Base-by-base conservation (phyloP, 2,329 filamentous ascomycete genomes). In the Pseudopyricularia cyperi region DNA sequence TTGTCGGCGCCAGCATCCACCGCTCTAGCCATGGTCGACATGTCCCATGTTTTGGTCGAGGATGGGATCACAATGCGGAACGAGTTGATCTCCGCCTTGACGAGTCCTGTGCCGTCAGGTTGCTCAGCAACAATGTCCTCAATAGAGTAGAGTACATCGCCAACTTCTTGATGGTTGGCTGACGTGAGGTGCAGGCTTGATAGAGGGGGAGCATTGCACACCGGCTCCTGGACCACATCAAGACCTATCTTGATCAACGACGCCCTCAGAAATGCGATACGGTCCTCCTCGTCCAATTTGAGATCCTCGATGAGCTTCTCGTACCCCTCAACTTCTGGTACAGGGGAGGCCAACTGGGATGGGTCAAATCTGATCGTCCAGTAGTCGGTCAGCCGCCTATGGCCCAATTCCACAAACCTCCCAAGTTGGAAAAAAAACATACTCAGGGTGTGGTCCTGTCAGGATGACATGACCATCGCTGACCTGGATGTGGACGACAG, bases 371-470 rank as follows among this genome's bases (percentile, higher is more conserved):
- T 44, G 15, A 3, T 44, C 7, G 24, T 26, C 39, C 17, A 19
- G 39, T 7, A 26, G 39, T 24, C 17, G 15, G 22, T 44, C 11
- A 26, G 22, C 24, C 19, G 19, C 19, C 24, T 3, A 26, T 12
- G 15, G 8, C 2, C 22, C 24, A 19, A 44, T 44, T 12, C 15
- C 4, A 26, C 15, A 6, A 15, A n/a, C 35, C 14, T 7, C 28
- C 7, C 11, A 4, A 32, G 7, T 15, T 12, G 46, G n/a, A 2
- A 19, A 11, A 8, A 58, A 11, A 8, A 58, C 67, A 50, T 55
- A 94, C 87, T 98, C 93, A 50, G 91, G 91, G 73, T 98, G 93
- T 37, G 89, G 87, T 0, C 90, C 89, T 1, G 87, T 94, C 17
- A 98, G 68, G 6, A 97, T 68, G 1, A 80, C 88, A 37, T 79